Conservation (phyloP, 805 yeast species). For the Candida dajiaensis region DNA sequence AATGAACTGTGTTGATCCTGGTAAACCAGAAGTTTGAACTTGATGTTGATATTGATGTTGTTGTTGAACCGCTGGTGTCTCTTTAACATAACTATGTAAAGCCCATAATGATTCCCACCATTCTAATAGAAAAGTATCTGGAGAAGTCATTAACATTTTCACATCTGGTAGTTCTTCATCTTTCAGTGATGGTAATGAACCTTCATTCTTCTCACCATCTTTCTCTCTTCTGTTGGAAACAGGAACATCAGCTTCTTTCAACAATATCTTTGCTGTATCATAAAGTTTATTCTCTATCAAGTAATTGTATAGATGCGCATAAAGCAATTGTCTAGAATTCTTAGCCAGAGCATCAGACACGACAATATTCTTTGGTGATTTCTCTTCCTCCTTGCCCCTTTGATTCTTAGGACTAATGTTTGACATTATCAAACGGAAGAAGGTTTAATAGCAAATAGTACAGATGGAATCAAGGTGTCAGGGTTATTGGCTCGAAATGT, state of each 20-base stretch:
- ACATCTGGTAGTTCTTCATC: conserved; percentile 25
- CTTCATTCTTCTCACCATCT: conserved; percentile 5
- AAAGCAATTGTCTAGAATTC: conserved; percentile 42
- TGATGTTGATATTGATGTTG: conserved; percentile 10
- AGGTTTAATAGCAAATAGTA: too few species aligned
- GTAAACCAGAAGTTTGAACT: background rate
- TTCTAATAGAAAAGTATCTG: conserved; percentile 44
- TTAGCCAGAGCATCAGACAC: conserved; percentile 42
- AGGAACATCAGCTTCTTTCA: conserved; percentile 41
- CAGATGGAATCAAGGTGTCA: too few species aligned
- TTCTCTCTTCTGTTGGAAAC: conserved; percentile 16
- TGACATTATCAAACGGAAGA: background rate
- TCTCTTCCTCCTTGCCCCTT: background rate
- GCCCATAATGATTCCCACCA: conserved; percentile 54
- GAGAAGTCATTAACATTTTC: conserved; percentile 36
- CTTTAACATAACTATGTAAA: conserved; percentile 38
- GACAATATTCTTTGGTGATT: conserved; percentile 9
- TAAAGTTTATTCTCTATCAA: conserved; percentile 39
- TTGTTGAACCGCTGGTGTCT: conserved; percentile 24
- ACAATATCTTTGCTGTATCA: conserved; percentile 44
- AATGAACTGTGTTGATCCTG: background rate
- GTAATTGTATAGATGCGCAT: conserved; percentile 49
- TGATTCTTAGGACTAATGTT: background rate
- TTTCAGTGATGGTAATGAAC: conserved; percentile 4
- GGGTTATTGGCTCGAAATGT: too few species aligned